These are phyloP conservation scores for Hordeum pubiflorum DNA, from an alignment of 202 grass and related monocot species.

Conservation along the genomic window DNA sequence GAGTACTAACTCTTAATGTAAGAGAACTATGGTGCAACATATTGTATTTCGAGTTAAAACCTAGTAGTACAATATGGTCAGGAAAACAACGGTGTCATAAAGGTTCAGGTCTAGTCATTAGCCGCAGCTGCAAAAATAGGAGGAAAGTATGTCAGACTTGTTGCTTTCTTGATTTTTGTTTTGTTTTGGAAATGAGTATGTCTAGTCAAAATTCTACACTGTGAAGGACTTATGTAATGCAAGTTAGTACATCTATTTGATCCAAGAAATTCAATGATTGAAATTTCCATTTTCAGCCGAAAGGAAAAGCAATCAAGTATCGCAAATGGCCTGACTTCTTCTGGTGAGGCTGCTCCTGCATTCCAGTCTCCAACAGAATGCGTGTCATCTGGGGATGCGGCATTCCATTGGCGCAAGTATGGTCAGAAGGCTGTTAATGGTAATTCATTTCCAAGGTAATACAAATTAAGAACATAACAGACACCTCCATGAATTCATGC, in stretches of 20 bases:
- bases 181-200: neutral
- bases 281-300: slow-evolving; percentile 26
- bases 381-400: slow-evolving; percentile 28
- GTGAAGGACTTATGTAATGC: neutral
- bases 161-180: neutral
- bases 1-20: neutral
- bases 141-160: neutral
- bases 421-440: slow-evolving; percentile 60
- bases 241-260: neutral
- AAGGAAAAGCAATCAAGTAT: slow-evolving; percentile 31
- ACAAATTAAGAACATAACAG: neutral
- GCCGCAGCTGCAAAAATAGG: neutral
- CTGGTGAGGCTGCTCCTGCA: neutral
- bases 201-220: neutral
- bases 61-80: neutral
- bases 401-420: slow-evolving; percentile 59
- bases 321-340: neutral
- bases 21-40: neutral
- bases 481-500: neutral
- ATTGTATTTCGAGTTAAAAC: neutral
- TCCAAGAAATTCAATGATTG: neutral
- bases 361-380: slow-evolving; percentile 16
- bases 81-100: neutral
- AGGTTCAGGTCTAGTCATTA: neutral
- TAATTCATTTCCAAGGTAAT: slow-evolving; percentile 51